Percentiles rank a stretch among this genome's conserved stretches.
Conservation (phyloP, 208 protist genomes). For the Crithidia sp. region DNA sequence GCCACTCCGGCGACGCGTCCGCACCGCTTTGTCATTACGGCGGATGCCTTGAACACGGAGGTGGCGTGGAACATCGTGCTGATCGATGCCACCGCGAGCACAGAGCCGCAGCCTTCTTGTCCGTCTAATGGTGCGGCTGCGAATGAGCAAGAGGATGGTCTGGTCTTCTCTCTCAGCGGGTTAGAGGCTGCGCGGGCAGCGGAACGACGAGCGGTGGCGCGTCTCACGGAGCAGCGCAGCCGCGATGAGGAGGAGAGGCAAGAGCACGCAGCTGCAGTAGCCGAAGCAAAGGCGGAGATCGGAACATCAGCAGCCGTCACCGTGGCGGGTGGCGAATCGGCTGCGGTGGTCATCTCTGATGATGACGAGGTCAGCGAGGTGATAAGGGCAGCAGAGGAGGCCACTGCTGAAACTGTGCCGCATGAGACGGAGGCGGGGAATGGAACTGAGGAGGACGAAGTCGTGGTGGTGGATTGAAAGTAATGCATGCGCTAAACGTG, state of each 20-base stretch:
- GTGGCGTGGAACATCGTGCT: slow-evolving; percentile 72
- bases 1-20: no score
- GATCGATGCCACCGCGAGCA: slow-evolving; percentile 13
- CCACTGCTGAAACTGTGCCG: no score
- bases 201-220: slow-evolving; percentile 22
- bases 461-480: background rate
- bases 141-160: background rate
- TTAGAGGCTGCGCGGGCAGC: slow-evolving; percentile 20
- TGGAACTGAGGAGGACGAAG: slow-evolving; percentile 11
- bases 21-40: slow-evolving; percentile 45
- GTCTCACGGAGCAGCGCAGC: background rate
- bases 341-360: slow-evolving; percentile 1
- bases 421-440: background rate
- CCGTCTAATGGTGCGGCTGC: background rate
- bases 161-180: slow-evolving; percentile 21
- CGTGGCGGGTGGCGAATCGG: background rate
- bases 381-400: no score
- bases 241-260: background rate
- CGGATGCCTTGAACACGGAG: slow-evolving; percentile 66
- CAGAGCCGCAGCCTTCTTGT: no score
- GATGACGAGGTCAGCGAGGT: background rate
- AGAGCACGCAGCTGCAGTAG: background rate
- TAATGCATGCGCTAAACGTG: no score
- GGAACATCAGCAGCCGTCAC: no score
- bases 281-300: no score